Base-by-base conservation (phyloP, 2,329 filamentous ascomycete species). In the Corinectria fuckeliana region DNA sequence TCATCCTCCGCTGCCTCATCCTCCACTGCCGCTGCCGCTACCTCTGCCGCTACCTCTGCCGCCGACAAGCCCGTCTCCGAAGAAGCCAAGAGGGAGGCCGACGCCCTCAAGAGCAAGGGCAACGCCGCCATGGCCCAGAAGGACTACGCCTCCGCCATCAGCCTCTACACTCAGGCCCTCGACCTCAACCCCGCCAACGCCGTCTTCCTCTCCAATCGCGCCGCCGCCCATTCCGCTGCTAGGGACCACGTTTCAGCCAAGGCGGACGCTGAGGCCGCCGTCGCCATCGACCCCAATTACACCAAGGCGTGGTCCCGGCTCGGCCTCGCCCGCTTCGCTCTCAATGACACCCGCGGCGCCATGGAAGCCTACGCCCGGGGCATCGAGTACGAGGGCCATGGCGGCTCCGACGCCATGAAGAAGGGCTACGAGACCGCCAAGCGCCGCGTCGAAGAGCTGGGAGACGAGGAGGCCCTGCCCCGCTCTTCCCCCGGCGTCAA, bases 221-320 rank as follows among this genome's bases (percentile, higher is more conserved):
- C 95, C 10, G 95, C 95, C 45, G 95, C 95, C 5, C 91, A 96
- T 83, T 93, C 89, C 25, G 94, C 92, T 20, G 88, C 88, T 62
- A 87, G 88, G 69, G 89, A 97, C 78, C 93, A 98, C 80, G 87
- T 90, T 62, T 88, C 91, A 63, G 95, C 95, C 11, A 88, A 87
- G 69, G 83, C 89, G 62, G 95, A 99, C 76, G 95, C 95, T 45
- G 94, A 98, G 80, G 86, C 95, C 65, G 95, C 95, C 55, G 91
- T 95, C 56, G 86, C 87, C 57, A 85, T 93, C 54, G 95, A 99
- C 76, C 92, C 95, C 11, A 88, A 88, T 75, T 99, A 98, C 83
- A 96, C 93, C 67, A 98, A 99, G 81, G 95, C 93, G 14, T 99
- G 95, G 95, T 95, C 91, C 69, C 87, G 95, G 62, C 85, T 99